Evolutionary conservation across 495 filamentous ascomycete genomes (phyloP).

Genomic region (Halenospora varia): DNA sequence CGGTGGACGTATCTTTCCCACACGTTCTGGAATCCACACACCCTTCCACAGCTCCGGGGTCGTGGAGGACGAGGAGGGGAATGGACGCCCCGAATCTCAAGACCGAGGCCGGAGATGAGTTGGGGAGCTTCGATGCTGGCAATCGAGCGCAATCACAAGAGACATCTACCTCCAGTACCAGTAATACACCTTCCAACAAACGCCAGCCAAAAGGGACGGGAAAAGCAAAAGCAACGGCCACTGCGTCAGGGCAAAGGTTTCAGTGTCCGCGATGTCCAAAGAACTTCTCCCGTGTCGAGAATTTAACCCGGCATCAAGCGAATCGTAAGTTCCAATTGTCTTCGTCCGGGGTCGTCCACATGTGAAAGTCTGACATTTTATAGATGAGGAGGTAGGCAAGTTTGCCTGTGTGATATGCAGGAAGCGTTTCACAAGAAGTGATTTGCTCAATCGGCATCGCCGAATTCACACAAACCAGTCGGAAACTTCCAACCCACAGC

Average conservation of each 20-base stretch:
- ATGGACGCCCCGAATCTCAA: not conserved
- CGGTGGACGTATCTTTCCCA: not conserved
- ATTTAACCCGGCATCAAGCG: constrained; percentile 21
- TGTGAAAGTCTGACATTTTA: not conserved
- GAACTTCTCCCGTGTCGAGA: constrained; percentile 24
- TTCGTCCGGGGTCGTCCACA: not conserved
- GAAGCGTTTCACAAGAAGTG: constrained; percentile 23
- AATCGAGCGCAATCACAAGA: not conserved
- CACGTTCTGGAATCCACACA: not conserved
- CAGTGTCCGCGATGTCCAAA: constrained; percentile 24
- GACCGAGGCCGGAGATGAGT: not conserved
- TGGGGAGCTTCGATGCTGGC: not conserved
- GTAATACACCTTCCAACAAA: constrained; percentile 9
- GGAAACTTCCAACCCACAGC: not conserved
- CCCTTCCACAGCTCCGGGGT: not conserved
- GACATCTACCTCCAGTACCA: not conserved
- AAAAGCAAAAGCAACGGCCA: constrained; percentile 2
- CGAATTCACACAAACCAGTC: constrained; percentile 15
- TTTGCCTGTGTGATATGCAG: constrained; percentile 19
- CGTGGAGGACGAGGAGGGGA: no score
- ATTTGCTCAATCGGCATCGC: constrained; percentile 21
- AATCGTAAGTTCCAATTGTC: constrained; percentile 14
- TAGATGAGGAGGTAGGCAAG: constrained; percentile 21
- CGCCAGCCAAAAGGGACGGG: constrained; percentile 11
- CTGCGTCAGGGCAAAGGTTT: constrained; percentile 15